Conservation (phyloP, 257 asterid genomes). For the Petunia secreta region DNA sequence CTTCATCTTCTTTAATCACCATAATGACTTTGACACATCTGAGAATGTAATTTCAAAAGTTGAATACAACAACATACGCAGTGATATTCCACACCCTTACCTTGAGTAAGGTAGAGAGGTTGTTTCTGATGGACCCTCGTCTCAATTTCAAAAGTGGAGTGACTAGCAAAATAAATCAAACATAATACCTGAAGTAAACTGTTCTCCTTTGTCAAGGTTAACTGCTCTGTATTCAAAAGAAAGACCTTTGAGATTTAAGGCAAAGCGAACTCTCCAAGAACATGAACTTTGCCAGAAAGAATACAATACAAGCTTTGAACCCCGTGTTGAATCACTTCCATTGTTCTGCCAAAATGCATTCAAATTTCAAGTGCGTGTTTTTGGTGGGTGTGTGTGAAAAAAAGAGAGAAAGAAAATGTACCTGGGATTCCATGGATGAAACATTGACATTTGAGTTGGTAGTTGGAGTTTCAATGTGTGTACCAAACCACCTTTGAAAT, state of each 20-base stretch:
- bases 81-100: no score
- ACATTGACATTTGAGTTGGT: background rate
- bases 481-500: background rate
- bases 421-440: slow-evolving; percentile 20
- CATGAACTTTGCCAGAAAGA: slow-evolving; percentile 89
- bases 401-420: background rate
- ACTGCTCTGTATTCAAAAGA: slow-evolving; percentile 74
- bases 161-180: background rate
- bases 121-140: no score
- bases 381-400: background rate
- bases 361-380: slow-evolving; percentile 16
- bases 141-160: background rate
- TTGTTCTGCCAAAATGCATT: slow-evolving; percentile 39
- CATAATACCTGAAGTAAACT: slow-evolving; percentile 57
- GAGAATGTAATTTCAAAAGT: background rate
- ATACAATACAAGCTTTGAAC: slow-evolving; percentile 62
- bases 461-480: slow-evolving; percentile 18
- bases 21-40: background rate
- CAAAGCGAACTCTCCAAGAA: slow-evolving; percentile 87
- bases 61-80: no score
- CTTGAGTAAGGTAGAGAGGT: no score
- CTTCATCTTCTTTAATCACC: background rate
- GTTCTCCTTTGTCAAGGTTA: slow-evolving; percentile 68
- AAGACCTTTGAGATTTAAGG: slow-evolving; percentile 79
- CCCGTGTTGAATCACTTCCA: slow-evolving; percentile 38